These are phyloP conservation scores for Pelagophyceae sp. DNA, from an alignment of 352 stramenopile genomes.

Conservation along the genomic window DNA sequence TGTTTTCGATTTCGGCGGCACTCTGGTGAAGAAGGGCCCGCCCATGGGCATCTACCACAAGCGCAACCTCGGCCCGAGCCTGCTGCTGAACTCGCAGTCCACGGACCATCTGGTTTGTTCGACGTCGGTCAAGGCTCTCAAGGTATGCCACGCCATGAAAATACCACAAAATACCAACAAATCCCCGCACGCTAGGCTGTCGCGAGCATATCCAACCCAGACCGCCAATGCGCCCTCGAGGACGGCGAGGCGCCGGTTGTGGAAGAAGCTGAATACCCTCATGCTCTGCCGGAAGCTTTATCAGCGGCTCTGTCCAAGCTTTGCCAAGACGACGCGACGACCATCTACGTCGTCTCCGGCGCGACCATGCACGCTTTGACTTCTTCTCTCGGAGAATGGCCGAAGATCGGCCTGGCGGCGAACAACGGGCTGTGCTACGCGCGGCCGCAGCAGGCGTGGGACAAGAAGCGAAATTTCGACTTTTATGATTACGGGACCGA, in stretches of 20 bases:
- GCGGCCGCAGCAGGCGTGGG: constrained; percentile 21
- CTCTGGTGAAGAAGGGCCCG: constrained; percentile 75
- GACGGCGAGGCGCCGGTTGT: neutral
- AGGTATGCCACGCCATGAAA: too few relatives aligned
- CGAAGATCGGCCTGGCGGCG: constrained; percentile 78
- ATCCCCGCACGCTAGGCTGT: too few relatives aligned
- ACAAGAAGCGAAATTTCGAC: constrained; percentile 38
- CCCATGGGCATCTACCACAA: constrained; percentile 87
- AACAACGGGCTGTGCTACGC: constrained; percentile 85
- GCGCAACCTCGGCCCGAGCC: constrained; percentile 45
- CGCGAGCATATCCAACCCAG: too few relatives aligned
- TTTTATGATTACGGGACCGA: constrained; percentile 54
- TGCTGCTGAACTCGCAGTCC: neutral
- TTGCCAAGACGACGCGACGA: constrained; percentile 79
- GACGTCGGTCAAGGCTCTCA: too few relatives aligned
- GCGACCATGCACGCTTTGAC: constrained; percentile 79
- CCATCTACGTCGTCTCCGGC: constrained; percentile 92
- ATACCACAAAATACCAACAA: neutral
- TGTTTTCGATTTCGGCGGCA: constrained; percentile 93
- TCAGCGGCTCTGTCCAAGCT: constrained; percentile 61
- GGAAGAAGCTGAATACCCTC: neutral
- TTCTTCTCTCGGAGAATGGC: constrained; percentile 75
- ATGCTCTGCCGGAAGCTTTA: neutral
- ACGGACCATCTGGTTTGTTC: too few relatives aligned
- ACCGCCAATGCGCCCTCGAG: too few relatives aligned